Conservation (phyloP, 1,139 yeast species). For the Blastobotrys illinoisensis region DNA sequence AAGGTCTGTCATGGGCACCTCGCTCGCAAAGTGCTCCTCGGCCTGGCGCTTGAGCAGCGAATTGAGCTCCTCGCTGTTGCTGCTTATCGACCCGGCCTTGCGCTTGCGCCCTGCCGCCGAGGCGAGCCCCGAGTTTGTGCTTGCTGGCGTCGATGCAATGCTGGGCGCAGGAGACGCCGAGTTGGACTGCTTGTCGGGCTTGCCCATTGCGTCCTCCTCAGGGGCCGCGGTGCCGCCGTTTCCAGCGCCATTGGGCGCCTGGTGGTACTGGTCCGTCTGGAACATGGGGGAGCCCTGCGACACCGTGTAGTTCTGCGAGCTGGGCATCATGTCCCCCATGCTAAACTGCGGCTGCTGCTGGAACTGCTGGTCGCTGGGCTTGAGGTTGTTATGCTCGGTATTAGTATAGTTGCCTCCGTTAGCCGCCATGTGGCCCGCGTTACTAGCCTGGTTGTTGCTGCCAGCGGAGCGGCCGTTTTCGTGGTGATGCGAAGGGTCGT, state of each 20-base stretch:
- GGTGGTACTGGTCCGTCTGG: neutral
- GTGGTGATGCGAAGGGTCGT: neutral
- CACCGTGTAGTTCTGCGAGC: neutral
- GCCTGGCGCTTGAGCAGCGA: conserved; percentile 43
- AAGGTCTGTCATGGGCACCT: conserved; percentile 45
- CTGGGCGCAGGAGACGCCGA: neutral
- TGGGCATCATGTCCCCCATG: neutral
- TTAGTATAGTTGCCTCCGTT: neutral
- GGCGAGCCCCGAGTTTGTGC: neutral
- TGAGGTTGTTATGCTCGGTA: neutral
- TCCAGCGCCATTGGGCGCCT: neutral
- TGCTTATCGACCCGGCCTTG: conserved; percentile 16
- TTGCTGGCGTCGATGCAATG: neutral
- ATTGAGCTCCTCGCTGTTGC: conserved; percentile 11
- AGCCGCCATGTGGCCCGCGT: neutral
- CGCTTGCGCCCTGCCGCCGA: conserved; percentile 13
- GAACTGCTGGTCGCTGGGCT: conserved; percentile 5
- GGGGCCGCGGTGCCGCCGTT: neutral
- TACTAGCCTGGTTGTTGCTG: neutral
- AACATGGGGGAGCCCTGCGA: neutral
- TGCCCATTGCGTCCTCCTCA: neutral
- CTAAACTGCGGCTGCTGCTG: conserved; percentile 2
- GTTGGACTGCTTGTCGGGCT: neutral
- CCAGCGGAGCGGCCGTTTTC: neutral
- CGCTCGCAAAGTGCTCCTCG: conserved; percentile 33